Conservation (phyloP, 768 basidiomycete species). For the Boletus barrowsii region DNA sequence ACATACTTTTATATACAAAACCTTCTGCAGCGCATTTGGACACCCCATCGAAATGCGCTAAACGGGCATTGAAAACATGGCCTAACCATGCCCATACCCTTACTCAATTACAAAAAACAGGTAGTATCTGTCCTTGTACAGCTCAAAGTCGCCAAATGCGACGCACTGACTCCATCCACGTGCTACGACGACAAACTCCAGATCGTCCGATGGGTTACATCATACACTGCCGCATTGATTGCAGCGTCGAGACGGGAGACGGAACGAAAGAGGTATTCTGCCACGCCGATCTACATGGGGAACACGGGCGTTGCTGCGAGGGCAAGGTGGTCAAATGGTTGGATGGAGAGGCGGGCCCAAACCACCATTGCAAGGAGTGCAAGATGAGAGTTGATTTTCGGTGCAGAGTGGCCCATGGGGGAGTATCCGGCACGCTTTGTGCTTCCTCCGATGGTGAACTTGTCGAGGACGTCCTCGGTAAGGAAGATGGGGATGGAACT, state of each 20-base stretch:
- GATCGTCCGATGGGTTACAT: conserved; percentile 87
- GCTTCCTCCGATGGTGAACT: conserved; percentile 73
- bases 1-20: no score
- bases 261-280: conserved; percentile 89
- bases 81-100: no score
- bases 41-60: no score
- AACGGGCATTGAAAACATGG: no score
- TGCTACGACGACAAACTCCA: conserved; percentile 92
- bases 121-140: conserved; percentile 80
- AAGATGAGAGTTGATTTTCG: conserved; percentile 79
- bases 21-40: no score
- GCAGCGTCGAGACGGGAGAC: conserved; percentile 60
- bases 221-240: conserved; percentile 69
- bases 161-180: conserved; percentile 97
- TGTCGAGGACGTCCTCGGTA: conserved; percentile 76
- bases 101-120: no score
- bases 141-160: conserved; percentile 85
- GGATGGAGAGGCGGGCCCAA: conserved; percentile 83
- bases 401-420: conserved; percentile 10
- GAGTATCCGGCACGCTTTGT: conserved; percentile 9
- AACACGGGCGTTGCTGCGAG: conserved; percentile 96
- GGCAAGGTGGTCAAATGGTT: conserved; percentile 86
- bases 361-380: conserved; percentile 97
- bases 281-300: conserved; percentile 94
- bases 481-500: conserved; percentile 66